Evolutionary conservation across 225 moss, liverwort and hornwort species (phyloP), one percentile per base, ranked within the genome.

Genomic region (Pleurozium schreberi): DNA sequence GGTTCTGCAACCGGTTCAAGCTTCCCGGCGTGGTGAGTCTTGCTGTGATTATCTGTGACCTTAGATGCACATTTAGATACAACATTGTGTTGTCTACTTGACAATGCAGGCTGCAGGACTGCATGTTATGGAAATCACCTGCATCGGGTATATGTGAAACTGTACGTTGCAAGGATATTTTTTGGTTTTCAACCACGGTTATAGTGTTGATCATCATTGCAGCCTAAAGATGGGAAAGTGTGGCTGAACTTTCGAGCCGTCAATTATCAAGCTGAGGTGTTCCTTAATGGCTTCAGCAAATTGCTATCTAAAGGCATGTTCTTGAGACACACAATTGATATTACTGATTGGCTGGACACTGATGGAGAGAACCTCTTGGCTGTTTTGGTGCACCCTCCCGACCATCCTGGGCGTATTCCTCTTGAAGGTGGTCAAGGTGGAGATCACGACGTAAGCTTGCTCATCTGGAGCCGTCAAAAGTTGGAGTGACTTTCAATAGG

Each of bases 381-480:
- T 87, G 94, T 97, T 71, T 86, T 95, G 76, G 94, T 98, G 55
- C 92, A 96, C 91, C 98, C 98, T 80, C 98, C 98, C 8, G 96
- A 98, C 78, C 98, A 98, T 88, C 98, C 98, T 38, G 98, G 98
- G 33, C 73, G 82, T 42, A 97, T 98, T 84, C 97, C 98, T 79
- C 91, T 89, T 50, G 96, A 97, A 93, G 98, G 98, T 83, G 98
- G 98, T 88, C 98, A 98, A 91, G 98, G 98, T 88, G 98, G 98
- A 87, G 96, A 98, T 92, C 98, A 98, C 87, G 97, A 98, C 90
- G 97, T 96, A 95, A 89, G 94, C 63, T 87, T 67, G 69, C 77
- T 61, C 27, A 86, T 87, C 67, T 81, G 77, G 61, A 68, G 60
- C 40, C 33, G 57, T 75, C 27, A 43, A 27, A 68, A 67, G 17